Percentiles rank a stretch among this genome's conserved stretches.
phyloP scores from a whole-genome alignment of 2,329 filamentous ascomycete genomes.

The Aspergillus sp. region DNA sequence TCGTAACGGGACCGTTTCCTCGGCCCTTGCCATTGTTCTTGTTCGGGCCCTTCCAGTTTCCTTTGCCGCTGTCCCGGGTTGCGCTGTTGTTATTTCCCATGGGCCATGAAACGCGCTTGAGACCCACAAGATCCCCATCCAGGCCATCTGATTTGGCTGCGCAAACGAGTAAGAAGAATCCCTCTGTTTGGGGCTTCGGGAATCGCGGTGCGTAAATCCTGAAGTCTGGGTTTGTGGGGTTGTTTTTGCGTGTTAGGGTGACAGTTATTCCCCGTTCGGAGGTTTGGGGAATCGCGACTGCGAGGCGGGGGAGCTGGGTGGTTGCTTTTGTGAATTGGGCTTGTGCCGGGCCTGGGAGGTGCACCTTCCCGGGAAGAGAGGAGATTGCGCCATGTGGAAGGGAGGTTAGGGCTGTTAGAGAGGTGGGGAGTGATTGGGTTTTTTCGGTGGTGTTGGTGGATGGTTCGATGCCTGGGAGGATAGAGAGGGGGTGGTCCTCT shows the following conservation, averaged over 20 bases:
- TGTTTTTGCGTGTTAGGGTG: slow-evolving; percentile 65
- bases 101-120: slow-evolving; percentile 83
- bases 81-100: slow-evolving; percentile 27
- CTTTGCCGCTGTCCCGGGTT: slow-evolving; percentile 11
- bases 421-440: slow-evolving; percentile 25
- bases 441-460: slow-evolving; percentile 20
- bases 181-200: slow-evolving; percentile 91
- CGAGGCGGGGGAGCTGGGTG: slow-evolving; percentile 67
- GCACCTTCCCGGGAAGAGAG: slow-evolving; percentile 29
- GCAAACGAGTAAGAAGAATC: slow-evolving; percentile 82
- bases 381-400: slow-evolving; percentile 27
- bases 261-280: slow-evolving; percentile 61
- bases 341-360: slow-evolving; percentile 23
- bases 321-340: slow-evolving; percentile 57
- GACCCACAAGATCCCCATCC: slow-evolving; percentile 74
- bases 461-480: slow-evolving; percentile 69
- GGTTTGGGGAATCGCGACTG: slow-evolving; percentile 60
- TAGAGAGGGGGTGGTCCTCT: slow-evolving; percentile 71
- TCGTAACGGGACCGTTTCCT: slow-evolving; percentile 18
- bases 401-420: slow-evolving; percentile 32
- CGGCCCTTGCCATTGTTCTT: slow-evolving; percentile 4
- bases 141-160: slow-evolving; percentile 37
- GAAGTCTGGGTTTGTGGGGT: slow-evolving; percentile 62
- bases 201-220: slow-evolving; percentile 85
- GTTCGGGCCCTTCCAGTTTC: slow-evolving; percentile 14